A percentile compares a stretch with the other conserved stretches of the same genome.
These are phyloP conservation scores for Blastomyces gilchristii DNA, from an alignment of 2,329 filamentous ascomycete genomes.

Conservation along the genomic window DNA sequence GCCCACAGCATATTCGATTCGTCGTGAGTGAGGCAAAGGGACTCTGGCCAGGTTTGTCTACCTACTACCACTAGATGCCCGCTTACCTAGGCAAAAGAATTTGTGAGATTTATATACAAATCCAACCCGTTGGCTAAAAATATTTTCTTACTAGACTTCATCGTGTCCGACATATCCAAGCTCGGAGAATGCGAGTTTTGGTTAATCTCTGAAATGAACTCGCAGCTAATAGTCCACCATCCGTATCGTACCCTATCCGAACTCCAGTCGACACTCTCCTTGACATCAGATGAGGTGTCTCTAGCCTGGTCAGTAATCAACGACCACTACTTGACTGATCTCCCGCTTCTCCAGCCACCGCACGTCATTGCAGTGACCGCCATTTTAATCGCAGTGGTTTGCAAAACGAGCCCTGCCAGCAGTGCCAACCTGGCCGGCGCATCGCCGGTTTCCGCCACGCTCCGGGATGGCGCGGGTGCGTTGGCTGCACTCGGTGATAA, in stretches of 20 bases:
- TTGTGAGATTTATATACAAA: background rate
- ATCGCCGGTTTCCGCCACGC: conserved; percentile 25
- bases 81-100: background rate
- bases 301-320: conserved; percentile 79
- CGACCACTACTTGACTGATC: conserved; percentile 83
- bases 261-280: conserved; percentile 56
- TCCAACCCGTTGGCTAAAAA: conserved; percentile 17
- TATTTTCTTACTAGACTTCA: conserved; percentile 45
- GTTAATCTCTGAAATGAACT: conserved; percentile 82
- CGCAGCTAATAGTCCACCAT: conserved; percentile 80
- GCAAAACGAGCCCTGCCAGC: conserved; percentile 28
- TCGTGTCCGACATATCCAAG: conserved; percentile 66
- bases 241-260: conserved; percentile 73
- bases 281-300: conserved; percentile 67
- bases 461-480: conserved; percentile 30
- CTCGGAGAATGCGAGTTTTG: conserved; percentile 91
- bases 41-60: conserved; percentile 59
- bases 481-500: conserved; percentile 28
- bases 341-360: conserved; percentile 77
- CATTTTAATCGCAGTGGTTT: conserved; percentile 71
- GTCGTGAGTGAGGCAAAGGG: conserved; percentile 77
- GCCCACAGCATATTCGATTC: conserved; percentile 86
- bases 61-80: background rate
- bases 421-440: conserved; percentile 16
- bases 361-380: conserved; percentile 81